Evolutionary conservation across 345 rosid genomes (phyloP), one percentile per base, ranked within the genome.

Genomic region (Mercurialis annua): DNA sequence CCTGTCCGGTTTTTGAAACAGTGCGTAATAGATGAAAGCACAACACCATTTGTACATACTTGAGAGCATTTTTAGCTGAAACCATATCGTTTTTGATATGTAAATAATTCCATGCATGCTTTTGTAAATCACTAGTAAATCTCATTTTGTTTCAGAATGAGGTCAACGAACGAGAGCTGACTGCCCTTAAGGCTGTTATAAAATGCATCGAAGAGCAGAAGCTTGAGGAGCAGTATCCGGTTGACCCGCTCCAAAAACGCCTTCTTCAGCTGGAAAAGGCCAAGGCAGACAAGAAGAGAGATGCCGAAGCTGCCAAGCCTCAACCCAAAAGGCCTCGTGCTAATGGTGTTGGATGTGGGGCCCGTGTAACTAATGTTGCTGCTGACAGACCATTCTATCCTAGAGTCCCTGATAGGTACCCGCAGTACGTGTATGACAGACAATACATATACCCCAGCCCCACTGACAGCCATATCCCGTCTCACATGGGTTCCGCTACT

Each of bases 121-220:
- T 52, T 54, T 53, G 52, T n/a, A 42, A 17, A 48, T 43, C 2
- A 30, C 56, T 70, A 47, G 60, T 36, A 38, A 29, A 17, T 27
- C 24, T 64, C 66, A n/a, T 64, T 40, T 38, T 73, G 57, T 43
- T 50, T 46, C 82, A 92, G 99, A 80, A 78, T 68, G 98, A 95
- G 64, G 89, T 87, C 73, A 86, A 71, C 66, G 99, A 95, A 56
- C 75, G 90, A 43, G 99, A 95, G 85, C 87, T 88, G 67, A 58
- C 86, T 69, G 90, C 94, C 20, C 86, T 92, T 4, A 95, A 90
- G 73, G 82, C 90, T 7, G 92, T 90, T 68, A 82, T 90, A 55
- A 95, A 90, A 78, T 90, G 99, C 85, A 79, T 95, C n/a, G 98
- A 95, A 71, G 99, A 95, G 78, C 97, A 88, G 69, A 90, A 73